Evolutionary conservation across 345 rosid species (phyloP).

Genomic region (Aquilaria sinensis): DNA sequence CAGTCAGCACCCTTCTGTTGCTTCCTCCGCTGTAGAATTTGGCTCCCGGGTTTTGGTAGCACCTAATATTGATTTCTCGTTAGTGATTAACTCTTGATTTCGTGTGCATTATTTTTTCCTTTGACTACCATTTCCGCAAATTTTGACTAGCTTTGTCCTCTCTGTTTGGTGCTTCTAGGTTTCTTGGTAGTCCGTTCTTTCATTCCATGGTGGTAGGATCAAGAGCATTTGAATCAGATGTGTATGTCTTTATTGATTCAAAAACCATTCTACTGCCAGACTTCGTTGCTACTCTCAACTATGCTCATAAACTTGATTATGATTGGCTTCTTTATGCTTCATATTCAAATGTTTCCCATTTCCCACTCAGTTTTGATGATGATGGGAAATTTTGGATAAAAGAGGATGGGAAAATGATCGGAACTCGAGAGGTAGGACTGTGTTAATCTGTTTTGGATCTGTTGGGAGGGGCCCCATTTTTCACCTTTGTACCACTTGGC

Average conservation of each 20-base stretch:
- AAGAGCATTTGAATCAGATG: constrained; percentile 34
- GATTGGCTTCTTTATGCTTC: constrained; percentile 87
- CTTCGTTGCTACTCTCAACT: constrained; percentile 45
- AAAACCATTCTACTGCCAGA: constrained; percentile 53
- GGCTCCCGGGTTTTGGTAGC: constrained; percentile 62
- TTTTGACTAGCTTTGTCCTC: not conserved
- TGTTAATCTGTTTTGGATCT: constrained; percentile 1
- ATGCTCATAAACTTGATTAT: constrained; percentile 43
- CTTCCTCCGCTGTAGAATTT: constrained; percentile 38
- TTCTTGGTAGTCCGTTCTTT: constrained; percentile 76
- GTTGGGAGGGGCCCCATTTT: constrained; percentile 16
- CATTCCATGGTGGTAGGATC: constrained; percentile 83
- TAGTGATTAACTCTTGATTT: constrained; percentile 18
- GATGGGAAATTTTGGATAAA: constrained; percentile 52
- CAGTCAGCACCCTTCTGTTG: constrained; percentile 49
- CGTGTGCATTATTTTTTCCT: not conserved
- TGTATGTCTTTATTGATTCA: constrained; percentile 47
- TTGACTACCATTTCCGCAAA: not conserved
- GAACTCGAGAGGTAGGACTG: constrained; percentile 48
- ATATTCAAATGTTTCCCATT: constrained; percentile 32
- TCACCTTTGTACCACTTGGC: constrained; percentile 26
- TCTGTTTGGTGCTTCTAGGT: constrained; percentile 31
- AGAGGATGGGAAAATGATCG: constrained; percentile 36
- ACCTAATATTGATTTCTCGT: constrained; percentile 77
- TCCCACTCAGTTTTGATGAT: constrained; percentile 51